Evolutionary conservation across 345 rosid species (phyloP), one percentile per base, ranked within the genome.

Genomic region (Citrus mangshanensis): DNA sequence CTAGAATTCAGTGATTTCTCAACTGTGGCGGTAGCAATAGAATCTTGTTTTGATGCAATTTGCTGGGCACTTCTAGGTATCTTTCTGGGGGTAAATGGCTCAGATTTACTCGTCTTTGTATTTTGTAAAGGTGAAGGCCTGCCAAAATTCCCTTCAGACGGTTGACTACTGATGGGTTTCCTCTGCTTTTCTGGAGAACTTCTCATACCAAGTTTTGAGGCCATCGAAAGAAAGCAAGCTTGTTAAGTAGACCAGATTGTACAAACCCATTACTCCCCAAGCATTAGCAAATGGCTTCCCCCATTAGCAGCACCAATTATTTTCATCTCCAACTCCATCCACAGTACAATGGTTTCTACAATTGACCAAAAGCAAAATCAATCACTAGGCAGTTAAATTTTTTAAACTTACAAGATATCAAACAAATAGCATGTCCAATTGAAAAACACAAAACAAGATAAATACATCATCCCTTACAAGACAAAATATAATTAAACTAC

Each of bases 191-290:
- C 92, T 0, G 81, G 87, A 22, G 86, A 87, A 82, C 82, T 73
- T 80, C 84, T 80, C 58, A 73, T 32, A 78, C 82, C 81, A 70
- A 72, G 84, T 80, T 83, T 87, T 10, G 93, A 89, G 80, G 97
- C 93, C 97, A 91, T 89, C 27, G 46, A 82, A 80, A 73, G 51
- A 35, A 46, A 27, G 42, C 72, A 79, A 64, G 79, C 68, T 51
- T 60, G 62, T 72, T 75, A 84, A 19, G 78, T 18, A 79, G 42
- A 66, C 65, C 79, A 40, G 80, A 73, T 35, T 55, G 22, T 34
- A 62, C 51, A 76, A 78, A 78, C 70, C 87, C 84, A 84, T 84
- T 68, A 85, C 85, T 76, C 84, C 77, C 78, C 73, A 35, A 81
- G 42, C 81, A 61, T 61, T 16, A 64, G 60, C 32, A 58, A 79